phyloP scores from a whole-genome alignment of 2,329 filamentous ascomycete species.

The Coniochaeta ligniaria region DNA sequence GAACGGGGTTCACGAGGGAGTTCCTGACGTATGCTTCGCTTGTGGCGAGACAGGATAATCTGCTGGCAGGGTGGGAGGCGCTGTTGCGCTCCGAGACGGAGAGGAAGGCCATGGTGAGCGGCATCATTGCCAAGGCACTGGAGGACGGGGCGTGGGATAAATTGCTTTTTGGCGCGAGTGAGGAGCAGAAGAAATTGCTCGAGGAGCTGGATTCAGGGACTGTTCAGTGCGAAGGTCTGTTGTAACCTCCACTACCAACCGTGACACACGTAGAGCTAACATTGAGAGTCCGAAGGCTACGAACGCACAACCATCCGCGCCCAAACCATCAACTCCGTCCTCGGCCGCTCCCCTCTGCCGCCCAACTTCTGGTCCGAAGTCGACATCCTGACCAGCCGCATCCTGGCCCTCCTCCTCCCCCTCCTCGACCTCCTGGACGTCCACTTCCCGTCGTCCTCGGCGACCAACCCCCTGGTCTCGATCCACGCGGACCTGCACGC shows the following conservation, averaged over 20 bases:
- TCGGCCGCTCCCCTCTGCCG: constrained; percentile 17
- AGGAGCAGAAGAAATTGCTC: constrained; percentile 18
- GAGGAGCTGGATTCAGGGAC: constrained; percentile 18
- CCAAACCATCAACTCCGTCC: constrained; percentile 16
- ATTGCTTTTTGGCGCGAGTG: constrained; percentile 30
- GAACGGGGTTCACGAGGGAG: constrained; percentile 14
- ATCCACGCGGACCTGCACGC: constrained; percentile 24
- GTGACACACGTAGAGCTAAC: not conserved
- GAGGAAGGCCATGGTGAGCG: constrained; percentile 26
- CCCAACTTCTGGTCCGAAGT: constrained; percentile 28
- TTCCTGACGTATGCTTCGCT: constrained; percentile 25
- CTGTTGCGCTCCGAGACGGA: constrained; percentile 20
- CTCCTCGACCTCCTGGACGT: constrained; percentile 21
- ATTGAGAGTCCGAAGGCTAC: constrained; percentile 20
- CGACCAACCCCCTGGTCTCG: constrained; percentile 9
- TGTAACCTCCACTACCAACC: not conserved
- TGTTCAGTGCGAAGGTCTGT: constrained; percentile 5
- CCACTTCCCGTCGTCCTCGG: constrained; percentile 4
- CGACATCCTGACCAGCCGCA: constrained; percentile 24
- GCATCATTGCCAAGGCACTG: constrained; percentile 28
- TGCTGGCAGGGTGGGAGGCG: constrained; percentile 23
- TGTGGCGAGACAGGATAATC: constrained; percentile 26
- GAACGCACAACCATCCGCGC: constrained; percentile 24
- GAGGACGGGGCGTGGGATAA: constrained; percentile 29
- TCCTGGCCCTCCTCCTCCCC: constrained; percentile 26